Evolutionary conservation across 1,284 basidiomycete species (phyloP).

Genomic region (Sparassis latifolia): DNA sequence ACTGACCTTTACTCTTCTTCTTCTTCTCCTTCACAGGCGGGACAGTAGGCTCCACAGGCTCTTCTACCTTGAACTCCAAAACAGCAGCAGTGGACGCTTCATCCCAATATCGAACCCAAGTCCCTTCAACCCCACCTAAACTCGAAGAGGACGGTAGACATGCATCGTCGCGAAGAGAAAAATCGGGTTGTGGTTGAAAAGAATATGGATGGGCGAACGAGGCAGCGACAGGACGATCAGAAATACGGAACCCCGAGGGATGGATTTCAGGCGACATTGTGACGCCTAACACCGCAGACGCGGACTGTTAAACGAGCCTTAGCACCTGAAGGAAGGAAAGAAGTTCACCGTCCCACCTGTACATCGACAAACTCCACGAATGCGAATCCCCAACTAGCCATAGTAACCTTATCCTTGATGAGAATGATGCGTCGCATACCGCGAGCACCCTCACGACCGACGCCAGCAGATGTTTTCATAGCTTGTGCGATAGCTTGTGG

Average conservation of each 20-base stretch:
- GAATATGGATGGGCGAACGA: constrained; percentile 86
- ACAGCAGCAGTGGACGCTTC: constrained; percentile 65
- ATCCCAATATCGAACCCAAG: constrained; percentile 81
- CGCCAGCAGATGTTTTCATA: constrained; percentile 63
- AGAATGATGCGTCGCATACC: constrained; percentile 83
- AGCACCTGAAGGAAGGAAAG: neutral
- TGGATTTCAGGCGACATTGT: constrained; percentile 79
- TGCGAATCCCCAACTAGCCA: constrained; percentile 84
- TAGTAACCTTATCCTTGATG: constrained; percentile 79
- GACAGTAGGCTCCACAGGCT: constrained; percentile 35
- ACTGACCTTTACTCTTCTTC: constrained; percentile 48
- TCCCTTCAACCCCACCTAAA: constrained; percentile 62
- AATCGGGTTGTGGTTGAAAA: constrained; percentile 72
- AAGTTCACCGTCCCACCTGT: constrained; percentile 43
- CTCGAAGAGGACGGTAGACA: constrained; percentile 57
- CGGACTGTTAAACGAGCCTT: constrained; percentile 38
- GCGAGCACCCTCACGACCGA: constrained; percentile 64
- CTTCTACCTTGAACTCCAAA: constrained; percentile 75
- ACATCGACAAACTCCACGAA: constrained; percentile 87
- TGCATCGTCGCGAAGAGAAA: constrained; percentile 67
- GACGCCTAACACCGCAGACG: constrained; percentile 67
- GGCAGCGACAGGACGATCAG: constrained; percentile 77
- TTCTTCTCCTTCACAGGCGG: constrained; percentile 55
- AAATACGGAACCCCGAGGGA: constrained; percentile 84
- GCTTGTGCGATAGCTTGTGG: constrained; percentile 79